These are phyloP conservation scores for Rhizopogon roseolus DNA, from an alignment of 768 basidiomycete genomes.

Conservation along the genomic window DNA sequence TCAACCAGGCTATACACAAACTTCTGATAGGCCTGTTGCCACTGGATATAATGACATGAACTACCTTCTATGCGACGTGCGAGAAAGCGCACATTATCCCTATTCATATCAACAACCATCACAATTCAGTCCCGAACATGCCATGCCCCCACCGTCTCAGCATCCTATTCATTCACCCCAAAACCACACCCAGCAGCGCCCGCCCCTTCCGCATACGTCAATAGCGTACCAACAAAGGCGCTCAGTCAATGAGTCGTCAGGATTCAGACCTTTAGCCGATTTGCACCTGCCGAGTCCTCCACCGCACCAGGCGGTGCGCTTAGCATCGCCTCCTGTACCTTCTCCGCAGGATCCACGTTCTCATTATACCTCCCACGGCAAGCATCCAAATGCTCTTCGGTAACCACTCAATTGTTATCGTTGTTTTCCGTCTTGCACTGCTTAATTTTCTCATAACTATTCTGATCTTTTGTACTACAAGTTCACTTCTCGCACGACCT, in stretches of 20 bases:
- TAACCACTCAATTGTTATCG: conserved; percentile 25
- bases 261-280: conserved; percentile 43
- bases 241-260: conserved; percentile 53
- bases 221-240: conserved; percentile 53
- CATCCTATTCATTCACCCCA: conserved; percentile 31
- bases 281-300: conserved; percentile 45
- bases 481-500: conserved; percentile 19
- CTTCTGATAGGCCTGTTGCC: conserved; percentile 45
- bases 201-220: conserved; percentile 37
- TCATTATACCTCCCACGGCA: conserved; percentile 38
- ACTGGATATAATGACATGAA: conserved; percentile 42
- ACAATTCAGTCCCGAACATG: conserved; percentile 36
- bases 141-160: conserved; percentile 38
- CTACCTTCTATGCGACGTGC: conserved; percentile 42
- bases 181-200: conserved; percentile 29
- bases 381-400: conserved; percentile 42
- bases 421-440: conserved; percentile 6
- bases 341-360: conserved; percentile 31
- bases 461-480: conserved; percentile 14
- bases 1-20: conserved; percentile 40
- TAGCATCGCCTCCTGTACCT: conserved; percentile 39
- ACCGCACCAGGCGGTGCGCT: conserved; percentile 36
- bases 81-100: conserved; percentile 45
- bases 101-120: conserved; percentile 49
- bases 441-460: conserved; percentile 13